Percentiles rank a stretch among this genome's conserved stretches.
phyloP scores from a whole-genome alignment of 108 stramenopile genomes.

The Ochromonas danica region DNA sequence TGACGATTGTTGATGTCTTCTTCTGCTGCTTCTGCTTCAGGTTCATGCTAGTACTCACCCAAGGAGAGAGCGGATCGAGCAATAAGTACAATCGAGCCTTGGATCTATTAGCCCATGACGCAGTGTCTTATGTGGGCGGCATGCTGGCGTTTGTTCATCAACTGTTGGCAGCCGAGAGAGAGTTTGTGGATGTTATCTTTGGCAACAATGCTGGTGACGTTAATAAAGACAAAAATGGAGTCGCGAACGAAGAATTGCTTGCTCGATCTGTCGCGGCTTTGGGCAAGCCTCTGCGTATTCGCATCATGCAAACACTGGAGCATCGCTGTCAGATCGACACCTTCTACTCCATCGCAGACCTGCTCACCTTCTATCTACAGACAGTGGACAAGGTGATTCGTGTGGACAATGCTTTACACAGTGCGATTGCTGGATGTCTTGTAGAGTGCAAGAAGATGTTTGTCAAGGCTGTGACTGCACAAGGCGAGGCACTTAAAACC shows the following conservation, averaged over 20 bases:
- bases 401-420: constrained; percentile 5
- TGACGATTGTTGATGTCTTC: too few relatives aligned
- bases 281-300: constrained; percentile 10
- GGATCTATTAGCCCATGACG: neutral
- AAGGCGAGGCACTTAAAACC: neutral
- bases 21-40: too few relatives aligned
- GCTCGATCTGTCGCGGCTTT: neutral
- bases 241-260: constrained; percentile 1
- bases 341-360: constrained; percentile 3
- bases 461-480: neutral
- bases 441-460: constrained; percentile 4
- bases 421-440: neutral
- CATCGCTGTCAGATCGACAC: neutral
- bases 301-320: constrained; percentile 27
- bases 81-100: neutral
- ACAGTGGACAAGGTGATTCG: neutral
- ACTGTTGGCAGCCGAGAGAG: neutral
- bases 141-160: constrained; percentile 31
- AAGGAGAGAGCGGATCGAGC: neutral
- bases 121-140: neutral
- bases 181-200: neutral
- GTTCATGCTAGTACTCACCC: constrained; percentile 1
- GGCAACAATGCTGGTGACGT: neutral
- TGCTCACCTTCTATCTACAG: constrained; percentile 4
- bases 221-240: neutral